Percentiles rank a stretch among this genome's conserved stretches.
phyloP scores from a whole-genome alignment of 177 flowering plant genomes.

The Vitis hybrid region DNA sequence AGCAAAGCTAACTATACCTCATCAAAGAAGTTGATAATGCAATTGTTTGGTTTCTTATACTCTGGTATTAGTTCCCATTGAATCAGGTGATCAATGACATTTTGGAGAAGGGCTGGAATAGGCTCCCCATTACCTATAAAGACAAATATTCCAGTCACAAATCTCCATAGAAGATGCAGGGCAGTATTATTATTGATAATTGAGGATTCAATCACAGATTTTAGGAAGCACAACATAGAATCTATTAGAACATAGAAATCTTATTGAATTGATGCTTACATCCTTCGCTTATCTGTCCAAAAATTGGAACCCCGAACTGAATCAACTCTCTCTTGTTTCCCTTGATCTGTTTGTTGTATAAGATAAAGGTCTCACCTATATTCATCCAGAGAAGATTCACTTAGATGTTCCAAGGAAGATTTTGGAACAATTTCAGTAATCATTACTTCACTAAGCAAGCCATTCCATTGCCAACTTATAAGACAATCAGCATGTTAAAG shows the following conservation, averaged over 20 bases:
- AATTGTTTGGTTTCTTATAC: slow-evolving; percentile 79
- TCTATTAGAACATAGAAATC: neutral
- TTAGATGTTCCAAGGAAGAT: neutral
- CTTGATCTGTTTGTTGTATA: slow-evolving; percentile 85
- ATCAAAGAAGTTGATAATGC: slow-evolving; percentile 88
- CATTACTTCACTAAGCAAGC: too few relatives aligned
- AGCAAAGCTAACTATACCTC: slow-evolving; percentile 51
- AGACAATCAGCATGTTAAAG: too few relatives aligned
- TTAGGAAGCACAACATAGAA: slow-evolving; percentile 2
- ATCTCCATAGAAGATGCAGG: neutral
- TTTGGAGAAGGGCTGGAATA: slow-evolving; percentile 71
- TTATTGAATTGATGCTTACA: slow-evolving; percentile 41
- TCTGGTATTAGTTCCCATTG: slow-evolving; percentile 85
- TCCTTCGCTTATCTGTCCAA: slow-evolving; percentile 70
- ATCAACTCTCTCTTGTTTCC: slow-evolving; percentile 88
- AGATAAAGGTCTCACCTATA: slow-evolving; percentile 80
- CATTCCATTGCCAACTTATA: too few relatives aligned
- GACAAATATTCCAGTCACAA: slow-evolving; percentile 6
- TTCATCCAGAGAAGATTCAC: slow-evolving; percentile 11
- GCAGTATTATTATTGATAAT: neutral
- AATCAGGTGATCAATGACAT: slow-evolving; percentile 73
- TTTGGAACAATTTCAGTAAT: too few relatives aligned
- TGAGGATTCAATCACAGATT: neutral
- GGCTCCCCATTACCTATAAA: slow-evolving; percentile 69
- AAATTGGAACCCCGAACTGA: slow-evolving; percentile 94